These are phyloP conservation scores for Geranomyces michiganensis DNA, from an alignment of 192 early-diverging fungal genomes.

Conservation along the genomic window DNA sequence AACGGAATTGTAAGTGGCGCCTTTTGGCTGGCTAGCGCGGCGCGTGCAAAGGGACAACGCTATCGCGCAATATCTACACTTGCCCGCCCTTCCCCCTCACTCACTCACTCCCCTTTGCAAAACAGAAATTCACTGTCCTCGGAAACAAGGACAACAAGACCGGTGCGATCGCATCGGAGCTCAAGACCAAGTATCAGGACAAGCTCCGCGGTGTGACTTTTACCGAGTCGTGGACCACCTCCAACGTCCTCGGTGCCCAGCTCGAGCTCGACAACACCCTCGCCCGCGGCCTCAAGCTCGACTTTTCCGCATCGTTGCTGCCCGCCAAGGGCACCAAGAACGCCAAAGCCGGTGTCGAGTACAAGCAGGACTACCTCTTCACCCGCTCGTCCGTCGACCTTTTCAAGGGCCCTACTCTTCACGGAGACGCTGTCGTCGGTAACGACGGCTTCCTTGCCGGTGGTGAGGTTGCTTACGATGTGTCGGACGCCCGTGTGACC, in stretches of 20 bases:
- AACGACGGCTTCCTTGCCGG: slow-evolving; percentile 88
- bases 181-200: slow-evolving; percentile 98
- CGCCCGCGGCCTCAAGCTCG: slow-evolving; percentile 96
- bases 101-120: neutral
- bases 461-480: slow-evolving; percentile 93
- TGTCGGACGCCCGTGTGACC: slow-evolving; percentile 82
- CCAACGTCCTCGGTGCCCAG: slow-evolving; percentile 88
- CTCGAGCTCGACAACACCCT: slow-evolving; percentile 93
- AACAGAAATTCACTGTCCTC: slow-evolving; percentile 91
- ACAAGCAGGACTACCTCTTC: slow-evolving; percentile 96
- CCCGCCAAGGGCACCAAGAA: slow-evolving; percentile 82
- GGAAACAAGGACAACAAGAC: slow-evolving; percentile 95
- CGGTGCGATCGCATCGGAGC: slow-evolving; percentile 89
- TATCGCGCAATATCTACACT: neutral
- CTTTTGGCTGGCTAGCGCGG: neutral
- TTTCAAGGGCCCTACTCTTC: slow-evolving; percentile 91
- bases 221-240: slow-evolving; percentile 97
- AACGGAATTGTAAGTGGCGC: slow-evolving; percentile 89
- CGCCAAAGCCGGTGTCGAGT: slow-evolving; percentile 82
- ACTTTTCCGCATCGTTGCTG: slow-evolving; percentile 79
- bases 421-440: slow-evolving; percentile 85
- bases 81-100: no score
- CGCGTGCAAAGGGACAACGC: no score
- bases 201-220: slow-evolving; percentile 91
- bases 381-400: slow-evolving; percentile 87